Conservation (phyloP, 2,329 filamentous ascomycete genomes). For the Fusarium palustre region DNA sequence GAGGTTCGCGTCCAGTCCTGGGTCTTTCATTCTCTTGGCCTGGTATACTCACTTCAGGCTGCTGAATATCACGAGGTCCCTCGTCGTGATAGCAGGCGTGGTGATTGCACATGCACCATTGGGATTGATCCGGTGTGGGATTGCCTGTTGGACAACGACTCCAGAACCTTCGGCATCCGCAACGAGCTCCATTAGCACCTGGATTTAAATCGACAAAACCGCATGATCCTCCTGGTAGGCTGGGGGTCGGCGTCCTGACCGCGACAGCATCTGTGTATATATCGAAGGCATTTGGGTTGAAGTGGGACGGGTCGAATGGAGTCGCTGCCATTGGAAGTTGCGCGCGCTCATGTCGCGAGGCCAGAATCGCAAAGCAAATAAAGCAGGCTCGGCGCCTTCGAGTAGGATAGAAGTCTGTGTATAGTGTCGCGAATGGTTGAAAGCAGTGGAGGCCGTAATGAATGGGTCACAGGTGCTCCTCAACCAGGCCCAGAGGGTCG, state of each 20-base stretch:
- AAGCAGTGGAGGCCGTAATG: slow-evolving; percentile 30
- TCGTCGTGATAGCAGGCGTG: slow-evolving; percentile 73
- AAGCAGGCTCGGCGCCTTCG: slow-evolving; percentile 21
- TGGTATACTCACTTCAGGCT: slow-evolving; percentile 44
- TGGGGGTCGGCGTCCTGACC: slow-evolving; percentile 44
- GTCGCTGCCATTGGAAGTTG: slow-evolving; percentile 63
- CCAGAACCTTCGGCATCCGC: slow-evolving; percentile 73
- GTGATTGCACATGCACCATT: slow-evolving; percentile 72
- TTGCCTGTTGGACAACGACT: slow-evolving; percentile 55
- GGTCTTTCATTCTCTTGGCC: slow-evolving; percentile 67
- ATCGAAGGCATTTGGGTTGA: slow-evolving; percentile 63
- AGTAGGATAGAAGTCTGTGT: not conserved
- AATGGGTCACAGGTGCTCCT: slow-evolving; percentile 43
- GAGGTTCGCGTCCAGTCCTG: slow-evolving; percentile 60
- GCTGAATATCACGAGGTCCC: slow-evolving; percentile 44
- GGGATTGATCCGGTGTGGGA: slow-evolving; percentile 56
- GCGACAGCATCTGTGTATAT: slow-evolving; percentile 64
- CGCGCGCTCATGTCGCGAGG: slow-evolving; percentile 48
- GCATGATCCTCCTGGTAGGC: slow-evolving; percentile 65
- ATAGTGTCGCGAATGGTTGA: slow-evolving; percentile 24
- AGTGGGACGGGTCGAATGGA: slow-evolving; percentile 59
- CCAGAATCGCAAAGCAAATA: slow-evolving; percentile 9
- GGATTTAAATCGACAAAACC: slow-evolving; percentile 68
- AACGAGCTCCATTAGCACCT: slow-evolving; percentile 64
- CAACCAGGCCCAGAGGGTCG: slow-evolving; percentile 53